A percentile compares a stretch with the other conserved stretches of the same genome.
phyloP scores from a whole-genome alignment of 1,139 yeast species.

The Suhomyces maxii region DNA sequence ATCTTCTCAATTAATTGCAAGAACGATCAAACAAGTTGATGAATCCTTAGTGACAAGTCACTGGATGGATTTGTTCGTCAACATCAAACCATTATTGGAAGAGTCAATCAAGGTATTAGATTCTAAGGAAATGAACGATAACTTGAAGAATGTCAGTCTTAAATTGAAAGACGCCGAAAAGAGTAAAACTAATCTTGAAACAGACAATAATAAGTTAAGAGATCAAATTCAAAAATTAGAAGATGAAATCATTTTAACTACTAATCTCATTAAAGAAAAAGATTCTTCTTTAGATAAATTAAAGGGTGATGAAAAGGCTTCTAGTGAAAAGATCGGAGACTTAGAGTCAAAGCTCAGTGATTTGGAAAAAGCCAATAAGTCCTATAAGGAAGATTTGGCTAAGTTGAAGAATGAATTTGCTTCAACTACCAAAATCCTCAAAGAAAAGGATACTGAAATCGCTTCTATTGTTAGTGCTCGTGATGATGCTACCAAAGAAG shows the following conservation, averaged over 20 bases:
- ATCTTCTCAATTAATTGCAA: constrained; percentile 69
- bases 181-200: constrained; percentile 18
- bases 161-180: constrained; percentile 41
- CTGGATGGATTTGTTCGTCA: constrained; percentile 77
- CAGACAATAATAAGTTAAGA: constrained; percentile 22
- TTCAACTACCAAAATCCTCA: constrained; percentile 8
- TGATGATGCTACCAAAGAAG: constrained; percentile 7
- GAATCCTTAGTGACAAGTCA: constrained; percentile 55
- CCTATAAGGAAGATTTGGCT: constrained; percentile 18
- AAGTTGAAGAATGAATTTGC: constrained; percentile 11
- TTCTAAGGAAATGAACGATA: constrained; percentile 56
- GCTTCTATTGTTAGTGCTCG: constrained; percentile 19
- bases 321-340: constrained; percentile 11
- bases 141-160: constrained; percentile 34
- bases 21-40: constrained; percentile 58
- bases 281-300: constrained; percentile 26
- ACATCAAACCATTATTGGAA: constrained; percentile 74
- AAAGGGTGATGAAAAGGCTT: constrained; percentile 24
- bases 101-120: constrained; percentile 62
- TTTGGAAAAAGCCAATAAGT: constrained; percentile 18
- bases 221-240: constrained; percentile 55
- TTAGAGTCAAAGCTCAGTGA: constrained; percentile 16
- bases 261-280: constrained; percentile 28
- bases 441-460: constrained; percentile 16
- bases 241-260: constrained; percentile 32